Percentiles rank a stretch among this genome's conserved stretches.
phyloP scores from a whole-genome alignment of 768 basidiomycete genomes.

The Fomitopsis pulvina region DNA sequence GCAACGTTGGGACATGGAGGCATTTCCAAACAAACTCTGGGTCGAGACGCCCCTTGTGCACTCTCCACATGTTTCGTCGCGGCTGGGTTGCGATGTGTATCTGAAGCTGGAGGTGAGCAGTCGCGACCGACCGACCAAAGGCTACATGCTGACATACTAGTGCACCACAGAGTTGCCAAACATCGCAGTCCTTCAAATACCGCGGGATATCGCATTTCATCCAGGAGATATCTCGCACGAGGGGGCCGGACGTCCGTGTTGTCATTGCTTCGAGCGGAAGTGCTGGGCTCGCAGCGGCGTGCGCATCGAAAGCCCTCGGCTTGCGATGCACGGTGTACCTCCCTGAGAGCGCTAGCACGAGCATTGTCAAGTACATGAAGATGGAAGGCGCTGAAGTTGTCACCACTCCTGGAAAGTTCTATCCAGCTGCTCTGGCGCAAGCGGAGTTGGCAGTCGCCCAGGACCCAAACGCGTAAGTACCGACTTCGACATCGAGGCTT shows the following conservation, averaged over 20 bases:
- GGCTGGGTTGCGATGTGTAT: slow-evolving; percentile 46
- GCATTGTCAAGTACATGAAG: slow-evolving; percentile 43
- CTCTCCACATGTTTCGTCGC: slow-evolving; percentile 54
- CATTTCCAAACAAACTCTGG: slow-evolving; percentile 40
- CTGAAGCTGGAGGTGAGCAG: slow-evolving; percentile 64
- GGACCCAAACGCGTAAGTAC: slow-evolving; percentile 48
- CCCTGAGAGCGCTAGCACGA: slow-evolving; percentile 43
- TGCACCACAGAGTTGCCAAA: slow-evolving; percentile 32
- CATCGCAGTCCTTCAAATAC: slow-evolving; percentile 71
- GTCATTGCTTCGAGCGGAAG: slow-evolving; percentile 74
- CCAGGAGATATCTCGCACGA: slow-evolving; percentile 39
- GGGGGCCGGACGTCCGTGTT: slow-evolving; percentile 52
- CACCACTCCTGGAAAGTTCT: slow-evolving; percentile 45
- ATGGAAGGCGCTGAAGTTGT: slow-evolving; percentile 51
- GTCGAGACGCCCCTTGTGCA: slow-evolving; percentile 58
- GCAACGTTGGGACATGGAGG: no score
- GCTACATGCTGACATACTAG: background rate
- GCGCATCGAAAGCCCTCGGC: slow-evolving; percentile 47
- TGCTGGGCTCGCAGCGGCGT: slow-evolving; percentile 65
- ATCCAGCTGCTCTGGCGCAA: slow-evolving; percentile 47
- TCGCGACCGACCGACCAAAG: background rate
- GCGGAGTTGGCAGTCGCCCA: slow-evolving; percentile 40
- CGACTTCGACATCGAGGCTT: background rate
- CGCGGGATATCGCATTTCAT: slow-evolving; percentile 65
- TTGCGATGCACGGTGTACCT: slow-evolving; percentile 65